Percentiles rank a stretch among this genome's conserved stretches.
phyloP scores from a whole-genome alignment of 2,329 filamentous ascomycete species.

The Exserohilum rostratum region DNA sequence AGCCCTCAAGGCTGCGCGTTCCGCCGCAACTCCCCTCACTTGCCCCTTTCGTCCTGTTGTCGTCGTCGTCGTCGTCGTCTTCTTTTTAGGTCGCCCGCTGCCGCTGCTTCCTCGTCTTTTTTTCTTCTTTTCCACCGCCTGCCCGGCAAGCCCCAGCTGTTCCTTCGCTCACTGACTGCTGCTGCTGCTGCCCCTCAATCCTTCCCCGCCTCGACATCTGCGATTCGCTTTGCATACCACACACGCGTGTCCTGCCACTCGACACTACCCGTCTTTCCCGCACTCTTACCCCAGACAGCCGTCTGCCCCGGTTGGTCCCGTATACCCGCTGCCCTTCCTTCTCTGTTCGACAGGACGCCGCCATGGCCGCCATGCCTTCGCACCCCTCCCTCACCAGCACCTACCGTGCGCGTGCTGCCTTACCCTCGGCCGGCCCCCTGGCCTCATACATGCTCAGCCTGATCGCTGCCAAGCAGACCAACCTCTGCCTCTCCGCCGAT shows the following conservation, averaged over 20 bases:
- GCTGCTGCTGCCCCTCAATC: slow-evolving; percentile 10
- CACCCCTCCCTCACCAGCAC: slow-evolving; percentile 46
- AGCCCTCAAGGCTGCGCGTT: not conserved
- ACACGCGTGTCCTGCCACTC: not conserved
- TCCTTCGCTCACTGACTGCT: slow-evolving; percentile 6
- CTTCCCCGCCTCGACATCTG: slow-evolving; percentile 9
- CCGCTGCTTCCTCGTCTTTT: slow-evolving; percentile 2
- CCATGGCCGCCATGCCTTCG: slow-evolving; percentile 36
- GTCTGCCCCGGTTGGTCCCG: too few relatives aligned
- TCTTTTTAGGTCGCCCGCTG: not conserved
- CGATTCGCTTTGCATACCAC: not conserved
- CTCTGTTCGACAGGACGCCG: not conserved
- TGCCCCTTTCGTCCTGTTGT: not conserved
- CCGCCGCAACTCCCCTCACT: not conserved
- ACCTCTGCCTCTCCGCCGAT: slow-evolving; percentile 63
- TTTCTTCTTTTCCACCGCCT: not conserved
- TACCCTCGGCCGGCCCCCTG: slow-evolving; percentile 52
- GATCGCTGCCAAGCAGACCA: slow-evolving; percentile 58
- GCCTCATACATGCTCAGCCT: slow-evolving; percentile 57
- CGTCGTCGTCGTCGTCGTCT: not conserved
- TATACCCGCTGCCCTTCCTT: not conserved
- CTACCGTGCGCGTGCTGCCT: slow-evolving; percentile 54
- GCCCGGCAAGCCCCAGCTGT: not conserved
- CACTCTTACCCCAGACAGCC: not conserved
- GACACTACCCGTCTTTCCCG: not conserved